A percentile compares a stretch with the other conserved stretches of the same genome.
Evolutionary conservation across 768 basidiomycete genomes (phyloP).

Genomic region (Kwoniella mangroviensis): DNA sequence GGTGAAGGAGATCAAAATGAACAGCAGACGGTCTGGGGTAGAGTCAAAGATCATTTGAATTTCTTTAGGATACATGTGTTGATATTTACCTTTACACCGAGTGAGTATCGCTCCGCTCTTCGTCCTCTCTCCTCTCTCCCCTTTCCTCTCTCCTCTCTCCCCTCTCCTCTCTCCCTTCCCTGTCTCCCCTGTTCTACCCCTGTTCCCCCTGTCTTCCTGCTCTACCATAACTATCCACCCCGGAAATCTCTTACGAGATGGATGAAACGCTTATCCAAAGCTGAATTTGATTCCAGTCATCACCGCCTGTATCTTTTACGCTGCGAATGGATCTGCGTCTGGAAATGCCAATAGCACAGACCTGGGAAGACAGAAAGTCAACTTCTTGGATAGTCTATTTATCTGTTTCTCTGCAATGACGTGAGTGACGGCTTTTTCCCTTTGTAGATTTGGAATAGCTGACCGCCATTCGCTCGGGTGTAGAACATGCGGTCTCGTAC

Average conservation of each 20-base stretch:
- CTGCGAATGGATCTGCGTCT: constrained; percentile 33
- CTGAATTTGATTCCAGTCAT: too few species aligned
- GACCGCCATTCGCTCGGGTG: background rate
- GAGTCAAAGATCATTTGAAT: constrained; percentile 21
- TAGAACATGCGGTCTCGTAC: constrained; percentile 47
- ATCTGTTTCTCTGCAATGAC: constrained; percentile 51
- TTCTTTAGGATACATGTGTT: constrained; percentile 35
- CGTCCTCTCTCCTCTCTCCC: background rate
- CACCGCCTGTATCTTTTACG: constrained; percentile 43
- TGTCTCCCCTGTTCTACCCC: too few species aligned
- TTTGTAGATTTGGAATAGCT: background rate
- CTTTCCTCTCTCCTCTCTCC: too few species aligned
- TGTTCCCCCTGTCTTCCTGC: too few species aligned
- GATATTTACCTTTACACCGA: constrained; percentile 28
- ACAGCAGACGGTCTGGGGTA: background rate
- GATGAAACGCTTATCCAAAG: too few species aligned
- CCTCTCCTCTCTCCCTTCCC: constrained; percentile 2
- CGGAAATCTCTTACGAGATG: too few species aligned
- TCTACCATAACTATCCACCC: too few species aligned
- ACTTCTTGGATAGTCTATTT: constrained; percentile 46
- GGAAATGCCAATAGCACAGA: constrained; percentile 33
- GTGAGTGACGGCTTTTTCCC: constrained; percentile 28
- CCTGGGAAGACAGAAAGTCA: constrained; percentile 28
- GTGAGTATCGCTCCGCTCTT: background rate
- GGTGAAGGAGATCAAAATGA: background rate